Evolutionary conservation across 1,139 yeast genomes (phyloP).

Genomic region (Debaryomyces psychrophilus): DNA sequence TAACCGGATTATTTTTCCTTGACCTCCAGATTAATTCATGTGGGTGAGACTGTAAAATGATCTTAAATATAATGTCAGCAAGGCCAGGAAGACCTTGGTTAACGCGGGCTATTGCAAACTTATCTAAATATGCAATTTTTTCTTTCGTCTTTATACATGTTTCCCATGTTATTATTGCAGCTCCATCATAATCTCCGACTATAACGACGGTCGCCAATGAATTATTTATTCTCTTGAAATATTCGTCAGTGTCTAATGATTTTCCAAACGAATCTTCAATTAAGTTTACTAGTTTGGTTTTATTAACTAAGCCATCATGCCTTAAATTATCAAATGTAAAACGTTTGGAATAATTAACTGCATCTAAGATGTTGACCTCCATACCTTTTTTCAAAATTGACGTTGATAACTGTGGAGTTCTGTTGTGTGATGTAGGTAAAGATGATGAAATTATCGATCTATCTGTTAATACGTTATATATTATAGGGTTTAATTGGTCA

Average conservation of each 20-base stretch:
- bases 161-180: constrained; percentile 89
- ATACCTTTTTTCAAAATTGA: constrained; percentile 82
- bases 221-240: constrained; percentile 64
- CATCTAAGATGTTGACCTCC: constrained; percentile 56
- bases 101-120: constrained; percentile 82
- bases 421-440: constrained; percentile 69
- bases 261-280: constrained; percentile 83
- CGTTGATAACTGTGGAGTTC: constrained; percentile 71
- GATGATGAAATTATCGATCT: constrained; percentile 93
- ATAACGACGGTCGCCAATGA: constrained; percentile 75
- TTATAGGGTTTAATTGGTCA: constrained; percentile 70
- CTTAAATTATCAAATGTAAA: constrained; percentile 49
- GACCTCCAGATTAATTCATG: constrained; percentile 89
- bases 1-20: constrained; percentile 81
- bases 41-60: constrained; percentile 70
- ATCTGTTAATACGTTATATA: constrained; percentile 88
- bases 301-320: constrained; percentile 53
- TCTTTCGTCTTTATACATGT: constrained; percentile 14
- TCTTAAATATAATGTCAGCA: constrained; percentile 89
- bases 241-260: constrained; percentile 62
- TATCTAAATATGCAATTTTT: constrained; percentile 75
- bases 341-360: constrained; percentile 33
- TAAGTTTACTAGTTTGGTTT: constrained; percentile 56
- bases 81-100: constrained; percentile 92
- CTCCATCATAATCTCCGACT: constrained; percentile 95